Evolutionary conservation across 2,329 filamentous ascomycete species (phyloP).

Genomic region (Colletotrichum euphorbiae): DNA sequence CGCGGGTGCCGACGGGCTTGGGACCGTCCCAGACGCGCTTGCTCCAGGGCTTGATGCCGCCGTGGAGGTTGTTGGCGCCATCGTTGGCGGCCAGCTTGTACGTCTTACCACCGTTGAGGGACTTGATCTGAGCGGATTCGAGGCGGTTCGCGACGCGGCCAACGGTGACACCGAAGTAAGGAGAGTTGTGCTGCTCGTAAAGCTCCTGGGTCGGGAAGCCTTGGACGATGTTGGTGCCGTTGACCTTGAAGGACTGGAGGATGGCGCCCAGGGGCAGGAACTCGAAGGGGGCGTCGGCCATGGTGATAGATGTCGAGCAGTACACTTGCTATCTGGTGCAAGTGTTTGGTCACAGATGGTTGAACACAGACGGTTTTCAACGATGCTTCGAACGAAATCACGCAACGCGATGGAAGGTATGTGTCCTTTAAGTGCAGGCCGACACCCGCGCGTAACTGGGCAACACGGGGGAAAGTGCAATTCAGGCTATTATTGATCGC

Average conservation of each 20-base stretch:
- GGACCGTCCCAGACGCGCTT: conserved; percentile 83
- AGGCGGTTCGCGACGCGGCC: conserved; percentile 88
- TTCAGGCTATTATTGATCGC: conserved; percentile 38
- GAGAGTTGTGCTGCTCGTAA: conserved; percentile 79
- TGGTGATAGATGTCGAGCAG: conserved; percentile 42
- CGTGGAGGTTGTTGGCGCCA: conserved; percentile 80
- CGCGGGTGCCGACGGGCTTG: conserved; percentile 63
- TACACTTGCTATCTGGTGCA: not conserved
- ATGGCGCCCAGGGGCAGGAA: conserved; percentile 83
- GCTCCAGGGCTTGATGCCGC: conserved; percentile 81
- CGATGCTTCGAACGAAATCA: conserved; percentile 8
- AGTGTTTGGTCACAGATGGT: not conserved
- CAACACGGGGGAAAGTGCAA: conserved; percentile 19
- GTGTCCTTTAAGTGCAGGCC: conserved; percentile 13
- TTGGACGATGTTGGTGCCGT: conserved; percentile 86
- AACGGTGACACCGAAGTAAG: conserved; percentile 94
- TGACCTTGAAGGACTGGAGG: conserved; percentile 83
- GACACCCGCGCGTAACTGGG: conserved; percentile 5
- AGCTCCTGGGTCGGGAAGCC: conserved; percentile 81
- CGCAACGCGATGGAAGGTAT: conserved; percentile 5
- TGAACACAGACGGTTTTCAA: not conserved
- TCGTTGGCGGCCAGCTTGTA: conserved; percentile 83
- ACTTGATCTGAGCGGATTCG: conserved; percentile 74
- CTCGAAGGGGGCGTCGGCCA: conserved; percentile 64
- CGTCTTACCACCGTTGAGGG: conserved; percentile 74